These are phyloP conservation scores for Melanopsichium pennsylvanicum DNA, from an alignment of 1,284 basidiomycete species.

Conservation along the genomic window DNA sequence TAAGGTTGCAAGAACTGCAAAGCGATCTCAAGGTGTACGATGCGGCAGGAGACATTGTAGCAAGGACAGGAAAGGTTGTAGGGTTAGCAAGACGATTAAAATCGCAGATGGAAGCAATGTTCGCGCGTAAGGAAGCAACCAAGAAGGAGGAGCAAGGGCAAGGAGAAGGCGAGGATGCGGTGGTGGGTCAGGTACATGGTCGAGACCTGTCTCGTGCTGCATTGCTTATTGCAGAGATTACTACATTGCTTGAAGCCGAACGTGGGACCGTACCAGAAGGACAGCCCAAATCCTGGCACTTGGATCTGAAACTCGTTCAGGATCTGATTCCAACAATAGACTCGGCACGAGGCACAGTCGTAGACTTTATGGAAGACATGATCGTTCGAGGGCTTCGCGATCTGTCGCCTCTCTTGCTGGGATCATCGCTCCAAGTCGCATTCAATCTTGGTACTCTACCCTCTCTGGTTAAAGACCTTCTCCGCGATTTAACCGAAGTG, in stretches of 20 bases:
- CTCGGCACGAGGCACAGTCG: slow-evolving; percentile 33
- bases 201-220: slow-evolving; percentile 49
- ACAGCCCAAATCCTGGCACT: no score
- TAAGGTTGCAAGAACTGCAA: slow-evolving; percentile 14
- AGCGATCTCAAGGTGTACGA: slow-evolving; percentile 9
- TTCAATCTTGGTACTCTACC: slow-evolving; percentile 88
- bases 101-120: slow-evolving; percentile 44
- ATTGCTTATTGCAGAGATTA: slow-evolving; percentile 39
- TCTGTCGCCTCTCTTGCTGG: slow-evolving; percentile 72
- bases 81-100: slow-evolving; percentile 40
- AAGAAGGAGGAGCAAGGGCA: neutral
- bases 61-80: slow-evolving; percentile 20
- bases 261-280: no score
- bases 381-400: slow-evolving; percentile 54
- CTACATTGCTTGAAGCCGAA: slow-evolving; percentile 2
- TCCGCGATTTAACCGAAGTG: slow-evolving; percentile 82
- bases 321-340: slow-evolving; percentile 35
- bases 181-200: slow-evolving; percentile 37
- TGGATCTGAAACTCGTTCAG: slow-evolving; percentile 35
- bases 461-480: slow-evolving; percentile 79
- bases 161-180: slow-evolving; percentile 26
- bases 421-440: slow-evolving; percentile 90
- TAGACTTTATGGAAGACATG: slow-evolving; percentile 59
- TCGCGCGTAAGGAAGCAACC: slow-evolving; percentile 6
- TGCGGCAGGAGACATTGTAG: slow-evolving; percentile 27